Evolutionary conservation across 371 early-diverging fungal genomes (phyloP).

Genomic region (Zychaea mexicana): DNA sequence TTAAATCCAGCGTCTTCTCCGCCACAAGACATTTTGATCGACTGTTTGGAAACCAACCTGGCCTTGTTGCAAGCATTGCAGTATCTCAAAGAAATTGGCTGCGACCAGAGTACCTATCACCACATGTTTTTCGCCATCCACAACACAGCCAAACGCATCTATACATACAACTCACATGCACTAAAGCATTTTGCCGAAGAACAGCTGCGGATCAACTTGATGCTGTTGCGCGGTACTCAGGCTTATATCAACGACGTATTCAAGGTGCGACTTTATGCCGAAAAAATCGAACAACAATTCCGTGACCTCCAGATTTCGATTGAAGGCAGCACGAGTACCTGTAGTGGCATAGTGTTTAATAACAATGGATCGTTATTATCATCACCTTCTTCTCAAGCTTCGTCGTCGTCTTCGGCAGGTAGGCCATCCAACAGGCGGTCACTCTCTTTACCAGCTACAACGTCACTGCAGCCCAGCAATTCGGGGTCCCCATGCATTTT

Average conservation of each 20-base stretch:
- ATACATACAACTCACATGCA: background rate
- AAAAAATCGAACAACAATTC: slow-evolving; percentile 43
- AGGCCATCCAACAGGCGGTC: background rate
- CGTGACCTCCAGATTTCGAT: background rate
- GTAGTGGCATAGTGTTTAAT: background rate
- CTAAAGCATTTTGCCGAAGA: slow-evolving; percentile 25
- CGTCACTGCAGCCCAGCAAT: background rate
- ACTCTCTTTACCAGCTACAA: background rate
- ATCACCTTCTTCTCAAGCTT: background rate
- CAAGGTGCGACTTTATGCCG: slow-evolving; percentile 45
- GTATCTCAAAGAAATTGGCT: slow-evolving; percentile 31
- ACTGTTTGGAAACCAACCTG: slow-evolving; percentile 39
- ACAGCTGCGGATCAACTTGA: slow-evolving; percentile 37
- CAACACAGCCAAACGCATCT: slow-evolving; percentile 38
- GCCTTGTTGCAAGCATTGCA: slow-evolving; percentile 32
- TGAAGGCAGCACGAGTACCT: background rate
- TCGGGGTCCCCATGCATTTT: background rate
- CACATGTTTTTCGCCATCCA: slow-evolving; percentile 55
- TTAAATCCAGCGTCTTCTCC: slow-evolving; percentile 23
- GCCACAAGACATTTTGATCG: slow-evolving; percentile 29
- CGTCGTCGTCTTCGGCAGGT: background rate
- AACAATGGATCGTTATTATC: background rate
- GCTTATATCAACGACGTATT: slow-evolving; percentile 47
- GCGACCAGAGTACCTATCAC: slow-evolving; percentile 55
- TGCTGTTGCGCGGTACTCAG: slow-evolving; percentile 37